Evolutionary conservation across 208 protist genomes (phyloP).

Genomic region (Trypanosoma theileri): DNA sequence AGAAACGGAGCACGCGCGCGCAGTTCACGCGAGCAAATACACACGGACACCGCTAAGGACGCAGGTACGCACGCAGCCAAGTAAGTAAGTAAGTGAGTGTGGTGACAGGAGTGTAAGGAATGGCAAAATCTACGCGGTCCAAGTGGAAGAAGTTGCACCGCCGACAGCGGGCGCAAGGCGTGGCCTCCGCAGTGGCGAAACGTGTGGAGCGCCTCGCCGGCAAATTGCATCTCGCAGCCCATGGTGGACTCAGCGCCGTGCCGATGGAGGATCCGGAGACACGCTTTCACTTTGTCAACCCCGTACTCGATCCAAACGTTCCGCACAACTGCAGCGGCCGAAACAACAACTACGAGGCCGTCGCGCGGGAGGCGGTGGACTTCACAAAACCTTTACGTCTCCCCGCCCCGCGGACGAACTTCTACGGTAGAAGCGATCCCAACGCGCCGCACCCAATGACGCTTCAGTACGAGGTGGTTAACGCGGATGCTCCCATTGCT

Average conservation of each 20-base stretch:
- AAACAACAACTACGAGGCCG: slow-evolving; percentile 73
- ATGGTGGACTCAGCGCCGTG: slow-evolving; percentile 68
- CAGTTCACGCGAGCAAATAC: too few species aligned
- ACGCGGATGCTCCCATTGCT: slow-evolving; percentile 54
- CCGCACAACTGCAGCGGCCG: slow-evolving; percentile 54
- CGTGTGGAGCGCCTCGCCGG: slow-evolving; percentile 58
- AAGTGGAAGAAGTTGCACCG: slow-evolving; percentile 87
- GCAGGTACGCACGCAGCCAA: slow-evolving; percentile 1
- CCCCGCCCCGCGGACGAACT: slow-evolving; percentile 44
- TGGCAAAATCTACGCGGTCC: slow-evolving; percentile 84
- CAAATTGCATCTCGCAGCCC: slow-evolving; percentile 70
- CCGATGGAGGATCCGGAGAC: slow-evolving; percentile 73
- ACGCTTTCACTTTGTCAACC: slow-evolving; percentile 82
- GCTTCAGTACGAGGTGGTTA: slow-evolving; percentile 49
- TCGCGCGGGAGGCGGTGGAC: slow-evolving; percentile 47
- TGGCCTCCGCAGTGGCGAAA: slow-evolving; percentile 37
- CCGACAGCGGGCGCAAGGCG: slow-evolving; percentile 50
- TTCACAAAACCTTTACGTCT: slow-evolving; percentile 69
- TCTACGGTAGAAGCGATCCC: slow-evolving; percentile 63
- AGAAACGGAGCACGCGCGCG: too few species aligned
- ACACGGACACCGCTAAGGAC: too few species aligned
- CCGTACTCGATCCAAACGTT: slow-evolving; percentile 59
- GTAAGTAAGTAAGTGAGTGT: not conserved
- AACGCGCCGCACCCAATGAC: slow-evolving; percentile 68
- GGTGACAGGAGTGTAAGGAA: slow-evolving; percentile 20